Conservation (phyloP, 176 grass and related monocot genomes). For the Hsuehochloa calcarea region DNA sequence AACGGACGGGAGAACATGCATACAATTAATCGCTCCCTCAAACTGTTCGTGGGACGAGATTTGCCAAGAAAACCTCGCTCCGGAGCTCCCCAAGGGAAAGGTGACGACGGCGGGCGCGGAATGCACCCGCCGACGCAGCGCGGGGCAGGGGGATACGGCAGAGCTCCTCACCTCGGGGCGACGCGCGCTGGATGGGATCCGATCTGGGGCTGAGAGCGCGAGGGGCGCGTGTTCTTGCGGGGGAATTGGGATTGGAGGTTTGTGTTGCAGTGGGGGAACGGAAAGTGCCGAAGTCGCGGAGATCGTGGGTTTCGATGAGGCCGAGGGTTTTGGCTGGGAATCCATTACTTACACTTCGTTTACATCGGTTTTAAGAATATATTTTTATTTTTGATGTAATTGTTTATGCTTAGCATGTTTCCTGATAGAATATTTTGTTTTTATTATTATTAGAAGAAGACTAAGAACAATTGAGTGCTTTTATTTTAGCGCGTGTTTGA, state of each 20-base stretch:
- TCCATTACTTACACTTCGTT: too few species aligned
- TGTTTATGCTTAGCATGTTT: too few species aligned
- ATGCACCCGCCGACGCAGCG: neutral
- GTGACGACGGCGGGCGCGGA: neutral
- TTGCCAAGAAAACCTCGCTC: too few species aligned
- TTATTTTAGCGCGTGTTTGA: too few species aligned
- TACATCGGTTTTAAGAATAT: too few species aligned
- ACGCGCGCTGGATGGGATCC: neutral
- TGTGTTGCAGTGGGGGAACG: neutral
- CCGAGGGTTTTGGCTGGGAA: neutral
- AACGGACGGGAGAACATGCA: neutral
- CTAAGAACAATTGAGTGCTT: too few species aligned
- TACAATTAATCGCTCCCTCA: neutral
- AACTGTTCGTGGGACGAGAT: neutral
- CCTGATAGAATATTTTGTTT: too few species aligned
- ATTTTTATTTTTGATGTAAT: too few species aligned
- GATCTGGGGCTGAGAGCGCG: constrained; percentile 15
- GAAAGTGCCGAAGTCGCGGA: neutral
- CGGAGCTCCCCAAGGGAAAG: neutral
- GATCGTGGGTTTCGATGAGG: constrained; percentile 3
- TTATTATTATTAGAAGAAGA: too few species aligned
- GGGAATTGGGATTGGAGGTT: neutral
- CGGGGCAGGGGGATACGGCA: neutral
- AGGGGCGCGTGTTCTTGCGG: neutral
- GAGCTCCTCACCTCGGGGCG: neutral